These are phyloP conservation scores for Trichoderma cornu-damae DNA, from an alignment of 2,329 filamentous ascomycete genomes.

Conservation along the genomic window DNA sequence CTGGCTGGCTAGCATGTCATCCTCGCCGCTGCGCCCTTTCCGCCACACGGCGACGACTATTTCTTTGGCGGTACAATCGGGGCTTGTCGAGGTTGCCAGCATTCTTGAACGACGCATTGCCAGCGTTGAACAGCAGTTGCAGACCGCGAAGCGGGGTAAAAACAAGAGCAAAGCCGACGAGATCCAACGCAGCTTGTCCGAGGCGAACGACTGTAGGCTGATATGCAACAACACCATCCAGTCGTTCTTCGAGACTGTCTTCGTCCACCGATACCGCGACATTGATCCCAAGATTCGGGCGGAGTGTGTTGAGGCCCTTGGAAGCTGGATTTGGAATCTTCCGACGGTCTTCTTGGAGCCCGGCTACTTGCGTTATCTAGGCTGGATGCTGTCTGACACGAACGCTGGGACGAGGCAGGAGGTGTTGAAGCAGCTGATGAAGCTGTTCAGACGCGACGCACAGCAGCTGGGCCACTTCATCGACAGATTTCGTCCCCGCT, in stretches of 20 bases:
- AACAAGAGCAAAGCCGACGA: conserved; percentile 75
- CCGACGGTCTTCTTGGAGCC: conserved; percentile 88
- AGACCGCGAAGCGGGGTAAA: conserved; percentile 65
- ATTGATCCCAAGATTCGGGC: conserved; percentile 83
- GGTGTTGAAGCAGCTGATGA: conserved; percentile 75
- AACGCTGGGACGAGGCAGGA: conserved; percentile 71
- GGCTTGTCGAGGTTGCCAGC: conserved; percentile 68
- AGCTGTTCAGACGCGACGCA: conserved; percentile 73
- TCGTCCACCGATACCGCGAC: conserved; percentile 92
- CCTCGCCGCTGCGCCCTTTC: conserved; percentile 80
- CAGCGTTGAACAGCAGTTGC: conserved; percentile 71
- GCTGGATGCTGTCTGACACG: conserved; percentile 89
- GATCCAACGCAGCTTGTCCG: conserved; percentile 65
- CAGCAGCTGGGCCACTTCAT: conserved; percentile 88
- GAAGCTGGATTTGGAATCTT: conserved; percentile 80
- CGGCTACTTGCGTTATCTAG: conserved; percentile 84
- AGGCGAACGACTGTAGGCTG: conserved; percentile 65
- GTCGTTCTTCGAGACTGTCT: conserved; percentile 87
- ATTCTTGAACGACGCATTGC: conserved; percentile 67
- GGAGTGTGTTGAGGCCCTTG: conserved; percentile 82
- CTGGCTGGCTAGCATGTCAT: conserved; percentile 90
- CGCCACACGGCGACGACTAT: conserved; percentile 89
- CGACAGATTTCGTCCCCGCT: conserved; percentile 77
- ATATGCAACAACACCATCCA: conserved; percentile 66
- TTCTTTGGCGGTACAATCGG: conserved; percentile 71